Evolutionary conservation across 306 rosid species (phyloP), one percentile per base, ranked within the genome.

Genomic region (Psophocarpus tetragonolobus): DNA sequence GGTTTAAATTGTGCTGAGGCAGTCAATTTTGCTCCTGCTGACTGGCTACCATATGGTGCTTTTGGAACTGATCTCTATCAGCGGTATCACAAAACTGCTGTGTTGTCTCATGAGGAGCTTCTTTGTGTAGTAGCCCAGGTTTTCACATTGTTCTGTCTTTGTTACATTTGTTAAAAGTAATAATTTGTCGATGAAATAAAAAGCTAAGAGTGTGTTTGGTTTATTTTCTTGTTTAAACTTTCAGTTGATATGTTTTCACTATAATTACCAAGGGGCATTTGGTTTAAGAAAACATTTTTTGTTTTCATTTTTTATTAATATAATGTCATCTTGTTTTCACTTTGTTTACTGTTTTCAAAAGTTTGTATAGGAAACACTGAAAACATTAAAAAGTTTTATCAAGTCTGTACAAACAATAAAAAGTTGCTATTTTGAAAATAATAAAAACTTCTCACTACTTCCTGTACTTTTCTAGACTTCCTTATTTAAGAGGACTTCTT

Each of bases 1-100:
- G 98, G 98, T 79, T 87, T 92, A 80, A 94, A 94, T 87, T 94
- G 98, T 76, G 97, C 98, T 17, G 98, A 94, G 91, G 98, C 98
- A 39, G 98, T 94, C 82, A 94, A 94, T 86, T 94, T 94, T 88
- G 98, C 98, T 71, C 98, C 98, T 76, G 97, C 98, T 51, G 98
- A 94, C 81, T 94, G 98, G 98, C 88, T 94, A 77, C 98, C 98
- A 58, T 80, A 89, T 79, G 98, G 98, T 86, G 88, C 97, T 77
- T 87, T 89, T 87, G 98, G 97, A 82, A 92, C 97, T 75, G 97
- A 90, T 74, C 93, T 91, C 80, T 94, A 94, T 87, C 89, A 88
- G 86, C 89, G 76, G 76, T 94, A 88, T 82, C 95, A 83, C 76
- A 94, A 90, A 89, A 73, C 88, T 85, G 93, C 98, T 61, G 95